Base-by-base conservation (phyloP, 2,329 filamentous ascomycete species). In the Alternaria arborescens region DNA sequence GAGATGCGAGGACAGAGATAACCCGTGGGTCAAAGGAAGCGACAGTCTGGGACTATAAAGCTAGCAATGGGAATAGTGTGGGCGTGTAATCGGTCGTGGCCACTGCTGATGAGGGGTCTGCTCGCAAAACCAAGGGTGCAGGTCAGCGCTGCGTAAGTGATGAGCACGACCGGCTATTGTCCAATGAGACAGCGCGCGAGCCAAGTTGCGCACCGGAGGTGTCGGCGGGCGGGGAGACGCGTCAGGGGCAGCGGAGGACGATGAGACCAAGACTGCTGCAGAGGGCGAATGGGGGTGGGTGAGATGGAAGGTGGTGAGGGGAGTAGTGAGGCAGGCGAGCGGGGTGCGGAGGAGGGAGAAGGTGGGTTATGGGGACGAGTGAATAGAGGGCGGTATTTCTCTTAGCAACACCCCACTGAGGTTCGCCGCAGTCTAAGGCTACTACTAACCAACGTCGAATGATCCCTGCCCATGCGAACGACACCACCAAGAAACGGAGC, bases 341-440 rank as follows among this genome's bases (percentile, higher is more conserved):
- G 69, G 66, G 56, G 58, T 50, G 63, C 44, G 58, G 68, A 62
- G 62, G 53, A 48, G 57, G 54, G 54, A 34, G 42, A 58, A 57
- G 46, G 54, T 42, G 58, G 48, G 58, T 62, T 59, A 58, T 50
- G 57, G 62, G 48, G 52, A 64, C 61, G 51, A 55, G 67, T 65
- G 67, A 58, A 58, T 59, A 53, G 65, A 64, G 62, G 65, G 55
- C 50, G 58, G 51, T 72, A 71, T 72, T 72, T 73, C 68, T 71
- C 68, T 70, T 71, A 66, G 62, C 65, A 63, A 60, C 64, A 71
- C 69, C 61, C 68, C 66, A 68, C 59, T 50, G 52, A 62, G 55
- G 56, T 62, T 66, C 67, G 67, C 64, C 67, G 65, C 65, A 64
- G 50, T 60, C 65, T 63, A 50, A 36, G 12, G 46, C 40, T 53